Conservation (phyloP, 768 basidiomycete species). For the Ramaria sp. region DNA sequence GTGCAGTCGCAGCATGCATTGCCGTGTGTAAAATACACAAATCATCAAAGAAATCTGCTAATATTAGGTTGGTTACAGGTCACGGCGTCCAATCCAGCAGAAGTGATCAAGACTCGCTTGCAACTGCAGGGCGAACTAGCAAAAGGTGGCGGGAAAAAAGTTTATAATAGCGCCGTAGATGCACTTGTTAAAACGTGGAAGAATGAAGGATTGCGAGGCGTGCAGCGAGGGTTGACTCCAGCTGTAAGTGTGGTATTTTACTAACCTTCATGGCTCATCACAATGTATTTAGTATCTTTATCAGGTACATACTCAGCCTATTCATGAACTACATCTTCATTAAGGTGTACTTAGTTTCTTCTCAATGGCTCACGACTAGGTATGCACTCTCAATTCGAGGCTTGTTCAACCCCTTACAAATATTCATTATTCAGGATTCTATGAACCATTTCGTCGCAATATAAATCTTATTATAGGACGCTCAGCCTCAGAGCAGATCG, state of each 20-base stretch:
- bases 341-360: constrained; percentile 47
- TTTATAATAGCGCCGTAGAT: constrained; percentile 87
- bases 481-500: constrained; percentile 52
- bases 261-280: background rate
- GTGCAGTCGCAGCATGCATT: constrained; percentile 84
- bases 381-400: constrained; percentile 20
- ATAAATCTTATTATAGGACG: constrained; percentile 64
- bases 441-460: constrained; percentile 75
- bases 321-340: background rate
- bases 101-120: constrained; percentile 86
- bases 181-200: constrained; percentile 79
- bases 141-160: constrained; percentile 55
- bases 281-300: constrained; percentile 62
- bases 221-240: constrained; percentile 85
- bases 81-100: constrained; percentile 65
- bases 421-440: constrained; percentile 56
- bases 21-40: constrained; percentile 47
- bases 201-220: constrained; percentile 83
- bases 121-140: constrained; percentile 95
- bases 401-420: background rate
- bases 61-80: constrained; percentile 34
- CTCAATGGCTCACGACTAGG: constrained; percentile 88
- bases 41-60: constrained; percentile 9
- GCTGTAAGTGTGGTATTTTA: constrained; percentile 47
- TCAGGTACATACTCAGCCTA: constrained; percentile 44